phyloP scores from a whole-genome alignment of 768 basidiomycete genomes.

The Gloeophyllum trabeum region DNA sequence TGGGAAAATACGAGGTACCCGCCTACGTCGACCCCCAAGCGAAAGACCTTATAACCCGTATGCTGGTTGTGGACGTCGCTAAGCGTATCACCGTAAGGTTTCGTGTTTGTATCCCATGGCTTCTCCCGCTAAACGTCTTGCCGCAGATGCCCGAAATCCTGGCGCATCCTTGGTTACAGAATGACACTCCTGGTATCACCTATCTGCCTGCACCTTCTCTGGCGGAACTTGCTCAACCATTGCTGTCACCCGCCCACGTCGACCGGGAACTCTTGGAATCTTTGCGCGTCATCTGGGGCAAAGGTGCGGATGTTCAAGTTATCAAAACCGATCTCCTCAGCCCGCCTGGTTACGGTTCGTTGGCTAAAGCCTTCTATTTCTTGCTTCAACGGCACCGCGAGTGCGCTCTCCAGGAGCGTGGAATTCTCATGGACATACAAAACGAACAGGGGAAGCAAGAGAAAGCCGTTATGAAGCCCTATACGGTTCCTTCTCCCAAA shows the following conservation, averaged over 20 bases:
- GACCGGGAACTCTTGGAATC: conserved; percentile 72
- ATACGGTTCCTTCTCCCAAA: conserved; percentile 20
- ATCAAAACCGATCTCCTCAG: conserved; percentile 62
- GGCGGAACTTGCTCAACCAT: conserved; percentile 51
- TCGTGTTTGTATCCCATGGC: conserved; percentile 2
- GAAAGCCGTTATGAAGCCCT: conserved; percentile 28
- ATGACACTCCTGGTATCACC: conserved; percentile 35
- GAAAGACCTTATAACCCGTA: conserved; percentile 70
- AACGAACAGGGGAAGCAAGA: no score
- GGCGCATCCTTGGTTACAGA: conserved; percentile 71
- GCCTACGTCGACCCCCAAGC: conserved; percentile 72
- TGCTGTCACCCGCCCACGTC: conserved; percentile 56
- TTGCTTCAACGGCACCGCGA: conserved; percentile 70
- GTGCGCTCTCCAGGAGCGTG: conserved; percentile 42
- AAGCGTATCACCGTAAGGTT: conserved; percentile 64
- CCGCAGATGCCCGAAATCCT: conserved; percentile 78
- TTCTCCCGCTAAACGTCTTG: conserved; percentile 1
- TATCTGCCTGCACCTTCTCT: conserved; percentile 28
- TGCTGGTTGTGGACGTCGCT: conserved; percentile 81
- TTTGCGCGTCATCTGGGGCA: conserved; percentile 76
- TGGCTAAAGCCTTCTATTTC: conserved; percentile 87
- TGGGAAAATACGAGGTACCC: conserved; percentile 80
- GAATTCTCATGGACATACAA: no score
- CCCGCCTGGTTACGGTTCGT: conserved; percentile 54
- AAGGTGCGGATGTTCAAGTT: conserved; percentile 44